Conservation (phyloP, 768 basidiomycete species). For the Agrocybe praecox region DNA sequence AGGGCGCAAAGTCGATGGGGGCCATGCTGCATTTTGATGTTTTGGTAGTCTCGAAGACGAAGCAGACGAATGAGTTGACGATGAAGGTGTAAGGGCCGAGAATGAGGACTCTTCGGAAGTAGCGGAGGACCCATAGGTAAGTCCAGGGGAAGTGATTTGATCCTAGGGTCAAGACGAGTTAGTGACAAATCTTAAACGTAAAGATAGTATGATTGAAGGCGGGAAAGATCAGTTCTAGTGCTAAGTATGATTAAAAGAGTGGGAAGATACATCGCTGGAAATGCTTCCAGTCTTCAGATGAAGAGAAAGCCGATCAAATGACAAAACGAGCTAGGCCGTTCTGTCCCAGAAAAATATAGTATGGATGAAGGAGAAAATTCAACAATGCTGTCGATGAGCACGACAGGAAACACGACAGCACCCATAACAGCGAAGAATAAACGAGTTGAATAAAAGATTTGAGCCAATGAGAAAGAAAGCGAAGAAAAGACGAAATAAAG, state of each 20-base stretch:
- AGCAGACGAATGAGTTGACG: slow-evolving; percentile 9
- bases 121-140: slow-evolving; percentile 35
- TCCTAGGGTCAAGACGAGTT: slow-evolving; percentile 18
- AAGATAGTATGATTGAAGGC: neutral
- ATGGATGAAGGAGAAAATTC: neutral
- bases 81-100: slow-evolving; percentile 17
- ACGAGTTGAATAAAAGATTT: too few relatives aligned
- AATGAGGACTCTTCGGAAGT: slow-evolving; percentile 34
- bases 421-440: too few relatives aligned
- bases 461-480: neutral
- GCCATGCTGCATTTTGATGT: slow-evolving; percentile 2
- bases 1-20: neutral
- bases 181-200: slow-evolving; percentile 3
- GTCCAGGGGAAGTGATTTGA: slow-evolving; percentile 26
- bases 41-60: slow-evolving; percentile 17
- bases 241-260: neutral
- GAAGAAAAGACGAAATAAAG: slow-evolving; percentile 1
- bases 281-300: neutral
- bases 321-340: neutral
- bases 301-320: slow-evolving; percentile 1
- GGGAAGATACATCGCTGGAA: neutral
- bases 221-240: neutral
- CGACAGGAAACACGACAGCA: neutral
- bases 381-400: neutral
- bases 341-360: neutral